phyloP scores from a whole-genome alignment of 2,329 filamentous ascomycete species.

The Venturia aucupariae region DNA sequence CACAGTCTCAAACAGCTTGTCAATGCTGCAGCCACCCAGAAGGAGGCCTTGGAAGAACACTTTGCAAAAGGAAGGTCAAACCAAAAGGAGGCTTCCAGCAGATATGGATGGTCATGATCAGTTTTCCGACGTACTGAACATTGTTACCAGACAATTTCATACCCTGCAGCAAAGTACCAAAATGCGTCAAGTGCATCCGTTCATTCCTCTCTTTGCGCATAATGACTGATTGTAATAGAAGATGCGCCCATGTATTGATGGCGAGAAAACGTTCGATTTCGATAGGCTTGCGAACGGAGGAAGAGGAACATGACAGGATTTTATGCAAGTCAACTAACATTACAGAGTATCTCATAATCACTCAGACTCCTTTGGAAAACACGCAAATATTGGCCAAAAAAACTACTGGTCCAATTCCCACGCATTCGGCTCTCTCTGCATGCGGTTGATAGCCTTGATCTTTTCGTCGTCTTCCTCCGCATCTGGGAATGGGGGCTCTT shows the following conservation, averaged over 20 bases:
- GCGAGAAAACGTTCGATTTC: not conserved
- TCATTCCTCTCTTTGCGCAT: not conserved
- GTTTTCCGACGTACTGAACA: not conserved
- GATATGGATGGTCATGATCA: conserved; percentile 64
- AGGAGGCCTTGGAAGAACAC: conserved; percentile 82
- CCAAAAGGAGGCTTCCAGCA: conserved; percentile 68
- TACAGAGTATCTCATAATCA: not conserved
- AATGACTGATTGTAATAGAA: not conserved
- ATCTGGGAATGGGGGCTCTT: not conserved
- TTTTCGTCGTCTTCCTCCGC: not conserved
- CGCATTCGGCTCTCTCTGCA: not conserved
- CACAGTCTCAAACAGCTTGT: conserved; percentile 84
- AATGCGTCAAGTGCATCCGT: not conserved
- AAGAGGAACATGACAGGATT: not conserved
- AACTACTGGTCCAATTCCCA: not conserved
- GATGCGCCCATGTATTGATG: not conserved
- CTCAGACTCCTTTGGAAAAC: not conserved
- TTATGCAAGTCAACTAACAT: not conserved
- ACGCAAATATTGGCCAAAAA: not conserved
- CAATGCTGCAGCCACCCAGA: conserved; percentile 70
- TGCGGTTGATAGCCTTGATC: not conserved
- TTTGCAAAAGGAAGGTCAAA: conserved; percentile 75
- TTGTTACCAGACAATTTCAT: not conserved
- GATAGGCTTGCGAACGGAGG: not conserved
- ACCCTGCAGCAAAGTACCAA: not conserved